Base-by-base conservation (phyloP, 148 eudicot genomes). In the Agrostemma githago region DNA sequence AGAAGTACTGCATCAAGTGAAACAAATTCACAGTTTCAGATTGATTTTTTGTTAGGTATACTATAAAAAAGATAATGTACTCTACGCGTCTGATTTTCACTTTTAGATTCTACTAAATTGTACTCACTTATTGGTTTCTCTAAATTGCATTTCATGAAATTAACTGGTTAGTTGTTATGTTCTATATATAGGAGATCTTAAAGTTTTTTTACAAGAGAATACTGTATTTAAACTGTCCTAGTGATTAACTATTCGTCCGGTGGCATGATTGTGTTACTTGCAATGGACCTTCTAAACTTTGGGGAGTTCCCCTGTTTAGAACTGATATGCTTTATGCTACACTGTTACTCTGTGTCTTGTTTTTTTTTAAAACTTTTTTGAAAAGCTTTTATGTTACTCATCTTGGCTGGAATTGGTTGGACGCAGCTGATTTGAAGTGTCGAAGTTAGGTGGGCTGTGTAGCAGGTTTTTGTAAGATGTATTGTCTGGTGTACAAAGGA, bases 1-100 rank as follows among this genome's bases (percentile, higher is more conserved):
- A 80, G 83, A 73, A 89, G 80, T 88, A 93, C 97, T 93, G 87
- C 86, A 85, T 77, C 72, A 75, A 17, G 44, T 57, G 9, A n/a
- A 64, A 42, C 40, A 62, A 11, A 4, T 20, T 70, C 42, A 10
- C 53, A 12, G 37, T 38, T 40, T 34, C 39, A 64, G 42, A 42
- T 37, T 54, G 72, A 15, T 72, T 17, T n/a, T 42, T 42, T 19
- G 72, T 58, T 40, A 62, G 37, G 65, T 26, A 11, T 10, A 21
- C 10, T 37, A 5, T 26, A 62, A 62, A 34, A 5, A 34, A 62
- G 66, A 62, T 34, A 26, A 0, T 34, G 5, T 51, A 51, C 14
- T 62, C 20, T 41, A 41, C 34, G 67, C n/a, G 8, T 12, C 43
- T 12, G 14, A 11, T 63, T 12, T 63, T 63, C 14, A 37, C 53